Evolutionary conservation across 2,329 filamentous ascomycete species (phyloP).

Genomic region (Diplodia mutila): DNA sequence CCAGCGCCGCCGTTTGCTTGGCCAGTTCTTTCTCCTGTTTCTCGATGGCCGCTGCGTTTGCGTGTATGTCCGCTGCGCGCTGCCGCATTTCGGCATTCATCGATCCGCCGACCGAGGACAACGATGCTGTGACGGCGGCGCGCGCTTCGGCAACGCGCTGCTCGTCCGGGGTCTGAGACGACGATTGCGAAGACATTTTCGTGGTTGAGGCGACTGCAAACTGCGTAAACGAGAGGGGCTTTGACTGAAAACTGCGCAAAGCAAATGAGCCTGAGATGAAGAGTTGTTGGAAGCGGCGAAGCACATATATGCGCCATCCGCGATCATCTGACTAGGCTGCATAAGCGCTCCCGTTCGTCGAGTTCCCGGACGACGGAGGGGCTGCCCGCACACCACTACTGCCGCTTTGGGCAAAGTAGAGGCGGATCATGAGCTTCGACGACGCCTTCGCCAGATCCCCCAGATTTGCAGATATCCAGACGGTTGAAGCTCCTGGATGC

Average conservation of each 20-base stretch:
- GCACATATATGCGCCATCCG: conserved; percentile 1
- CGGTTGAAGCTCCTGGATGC: not conserved
- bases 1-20: conserved; percentile 62
- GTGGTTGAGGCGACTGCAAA: not conserved
- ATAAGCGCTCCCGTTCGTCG: conserved; percentile 21
- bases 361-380: conserved; percentile 2
- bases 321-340: conserved; percentile 23
- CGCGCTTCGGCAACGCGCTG: conserved; percentile 53
- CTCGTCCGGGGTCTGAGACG: conserved; percentile 12
- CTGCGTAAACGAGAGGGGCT: not conserved
- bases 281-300: not conserved
- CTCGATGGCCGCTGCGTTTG: conserved; percentile 66
- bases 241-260: not conserved
- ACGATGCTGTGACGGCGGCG: conserved; percentile 54
- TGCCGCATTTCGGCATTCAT: conserved; percentile 70
- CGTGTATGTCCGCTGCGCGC: conserved; percentile 70
- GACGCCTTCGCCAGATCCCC: not conserved
- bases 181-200: conserved; percentile 15
- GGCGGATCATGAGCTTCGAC: conserved; percentile 3
- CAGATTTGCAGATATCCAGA: too few relatives aligned
- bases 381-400: not conserved
- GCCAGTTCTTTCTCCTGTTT: conserved; percentile 69
- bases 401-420: not conserved
- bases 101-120: conserved; percentile 65
- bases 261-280: not conserved